phyloP scores from a whole-genome alignment of 2,329 filamentous ascomycete species.

The Westerdykella sp. region DNA sequence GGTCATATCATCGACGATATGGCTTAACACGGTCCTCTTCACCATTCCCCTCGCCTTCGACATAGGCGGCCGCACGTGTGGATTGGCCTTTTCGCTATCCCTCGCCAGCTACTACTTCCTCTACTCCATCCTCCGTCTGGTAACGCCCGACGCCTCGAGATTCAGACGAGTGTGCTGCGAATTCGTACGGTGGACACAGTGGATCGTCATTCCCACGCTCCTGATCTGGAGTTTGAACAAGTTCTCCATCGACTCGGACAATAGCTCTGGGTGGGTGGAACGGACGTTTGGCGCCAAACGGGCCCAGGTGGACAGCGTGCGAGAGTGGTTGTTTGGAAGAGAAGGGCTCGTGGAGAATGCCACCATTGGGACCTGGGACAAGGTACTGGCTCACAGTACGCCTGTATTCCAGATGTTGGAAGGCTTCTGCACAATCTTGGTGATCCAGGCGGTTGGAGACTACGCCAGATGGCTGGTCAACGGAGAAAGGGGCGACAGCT shows the following conservation, averaged over 20 bases:
- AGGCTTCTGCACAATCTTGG: constrained; percentile 91
- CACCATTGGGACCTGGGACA: constrained; percentile 84
- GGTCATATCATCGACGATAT: constrained; percentile 71
- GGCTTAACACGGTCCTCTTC: constrained; percentile 86
- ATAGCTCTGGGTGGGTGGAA: constrained; percentile 67
- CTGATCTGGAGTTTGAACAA: constrained; percentile 94
- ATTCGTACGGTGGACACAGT: constrained; percentile 70
- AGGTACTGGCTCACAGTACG: constrained; percentile 78
- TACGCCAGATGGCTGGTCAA: constrained; percentile 95
- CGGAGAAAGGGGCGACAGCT: constrained; percentile 84
- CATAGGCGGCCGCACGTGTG: constrained; percentile 90
- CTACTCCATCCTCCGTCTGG: constrained; percentile 73
- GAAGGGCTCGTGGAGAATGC: constrained; percentile 74
- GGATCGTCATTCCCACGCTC: constrained; percentile 75
- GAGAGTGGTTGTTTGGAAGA: constrained; percentile 83
- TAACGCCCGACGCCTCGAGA: constrained; percentile 71
- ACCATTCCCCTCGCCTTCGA: constrained; percentile 97
- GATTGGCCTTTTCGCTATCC: constrained; percentile 85
- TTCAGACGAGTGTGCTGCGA: constrained; percentile 66
- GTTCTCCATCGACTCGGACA: constrained; percentile 84
- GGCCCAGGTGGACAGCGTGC: constrained; percentile 58
- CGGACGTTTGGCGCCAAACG: constrained; percentile 65
- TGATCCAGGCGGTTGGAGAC: constrained; percentile 91
- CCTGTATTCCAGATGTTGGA: constrained; percentile 92
- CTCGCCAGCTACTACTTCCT: constrained; percentile 87